phyloP scores from a whole-genome alignment of 2,329 filamentous ascomycete species.

The Parasarocladium wereldwijsianum region DNA sequence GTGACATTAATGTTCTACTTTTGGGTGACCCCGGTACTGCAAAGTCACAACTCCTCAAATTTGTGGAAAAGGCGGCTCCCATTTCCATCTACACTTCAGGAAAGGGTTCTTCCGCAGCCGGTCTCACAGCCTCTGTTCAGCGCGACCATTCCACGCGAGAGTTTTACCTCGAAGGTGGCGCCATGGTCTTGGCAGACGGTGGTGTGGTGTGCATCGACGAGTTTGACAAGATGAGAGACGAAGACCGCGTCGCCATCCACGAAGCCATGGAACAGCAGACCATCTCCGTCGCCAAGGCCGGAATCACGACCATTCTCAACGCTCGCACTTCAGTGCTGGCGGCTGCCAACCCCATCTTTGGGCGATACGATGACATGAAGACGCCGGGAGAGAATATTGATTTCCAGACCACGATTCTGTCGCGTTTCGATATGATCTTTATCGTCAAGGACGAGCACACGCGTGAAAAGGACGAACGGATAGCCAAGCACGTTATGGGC shows the following conservation, averaged over 20 bases:
- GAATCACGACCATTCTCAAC: conserved; percentile 96
- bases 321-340: conserved; percentile 89
- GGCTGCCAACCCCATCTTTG: conserved; percentile 94
- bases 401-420: conserved; percentile 96
- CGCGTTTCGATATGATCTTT: conserved; percentile 99
- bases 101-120: conserved; percentile 92
- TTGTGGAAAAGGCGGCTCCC: conserved; percentile 89
- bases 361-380: conserved; percentile 95
- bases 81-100: conserved; percentile 98
- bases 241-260: conserved; percentile 94
- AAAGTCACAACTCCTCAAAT: conserved; percentile 93
- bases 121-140: conserved; percentile 94
- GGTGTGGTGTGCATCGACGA: conserved; percentile 98
- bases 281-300: conserved; percentile 96
- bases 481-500: conserved; percentile 92
- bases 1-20: conserved; percentile 93
- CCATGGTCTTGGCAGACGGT: conserved; percentile 94
- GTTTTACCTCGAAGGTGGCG: conserved; percentile 95
- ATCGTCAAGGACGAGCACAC: conserved; percentile 95
- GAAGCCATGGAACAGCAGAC: conserved; percentile 99
- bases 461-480: conserved; percentile 74
- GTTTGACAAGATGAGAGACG: conserved; percentile 99
- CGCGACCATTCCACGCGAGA: conserved; percentile 83
- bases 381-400: conserved; percentile 97
- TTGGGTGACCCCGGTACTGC: conserved; percentile 96